Evolutionary conservation across 2,329 filamentous ascomycete genomes (phyloP).

Genomic region (Calonectria leucothoes): DNA sequence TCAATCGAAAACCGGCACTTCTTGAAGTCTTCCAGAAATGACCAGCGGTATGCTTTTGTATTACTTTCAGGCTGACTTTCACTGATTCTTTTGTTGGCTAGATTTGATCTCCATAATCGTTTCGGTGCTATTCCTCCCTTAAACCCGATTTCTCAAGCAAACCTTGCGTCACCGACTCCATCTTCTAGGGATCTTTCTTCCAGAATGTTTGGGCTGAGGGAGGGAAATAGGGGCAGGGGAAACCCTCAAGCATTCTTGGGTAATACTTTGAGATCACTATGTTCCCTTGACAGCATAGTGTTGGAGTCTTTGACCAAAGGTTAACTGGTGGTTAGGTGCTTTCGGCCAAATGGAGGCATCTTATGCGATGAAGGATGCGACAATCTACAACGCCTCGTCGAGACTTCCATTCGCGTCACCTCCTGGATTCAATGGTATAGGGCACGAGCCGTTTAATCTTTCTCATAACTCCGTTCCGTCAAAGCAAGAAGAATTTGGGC

Average conservation of each 20-base stretch:
- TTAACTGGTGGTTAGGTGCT: conserved; percentile 38
- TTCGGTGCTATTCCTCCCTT: conserved; percentile 50
- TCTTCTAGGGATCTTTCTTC: conserved; percentile 42
- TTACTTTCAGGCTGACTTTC: neutral
- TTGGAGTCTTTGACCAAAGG: neutral
- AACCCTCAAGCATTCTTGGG: conserved; percentile 31
- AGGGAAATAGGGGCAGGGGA: conserved; percentile 32
- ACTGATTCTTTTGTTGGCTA: conserved; percentile 26
- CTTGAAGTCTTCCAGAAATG: conserved; percentile 33
- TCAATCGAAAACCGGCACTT: conserved; percentile 38
- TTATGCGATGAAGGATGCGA: conserved; percentile 44
- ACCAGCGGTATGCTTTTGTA: conserved; percentile 39
- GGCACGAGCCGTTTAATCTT: conserved; percentile 43
- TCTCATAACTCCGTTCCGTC: conserved; percentile 37
- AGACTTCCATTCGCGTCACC: conserved; percentile 42
- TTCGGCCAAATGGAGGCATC: conserved; percentile 42
- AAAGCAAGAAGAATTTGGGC: conserved; percentile 44
- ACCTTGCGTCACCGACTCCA: conserved; percentile 51
- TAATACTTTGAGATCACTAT: neutral
- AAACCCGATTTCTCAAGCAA: conserved; percentile 52
- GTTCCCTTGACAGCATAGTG: neutral
- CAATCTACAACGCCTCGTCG: conserved; percentile 46
- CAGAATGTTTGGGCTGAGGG: conserved; percentile 39
- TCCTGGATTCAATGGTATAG: conserved; percentile 37
- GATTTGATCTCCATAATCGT: conserved; percentile 48